Percentiles rank a stretch among this genome's conserved stretches.
Evolutionary conservation across 306 rosid species (phyloP).

Genomic region (Cyclanthera cordifolia): DNA sequence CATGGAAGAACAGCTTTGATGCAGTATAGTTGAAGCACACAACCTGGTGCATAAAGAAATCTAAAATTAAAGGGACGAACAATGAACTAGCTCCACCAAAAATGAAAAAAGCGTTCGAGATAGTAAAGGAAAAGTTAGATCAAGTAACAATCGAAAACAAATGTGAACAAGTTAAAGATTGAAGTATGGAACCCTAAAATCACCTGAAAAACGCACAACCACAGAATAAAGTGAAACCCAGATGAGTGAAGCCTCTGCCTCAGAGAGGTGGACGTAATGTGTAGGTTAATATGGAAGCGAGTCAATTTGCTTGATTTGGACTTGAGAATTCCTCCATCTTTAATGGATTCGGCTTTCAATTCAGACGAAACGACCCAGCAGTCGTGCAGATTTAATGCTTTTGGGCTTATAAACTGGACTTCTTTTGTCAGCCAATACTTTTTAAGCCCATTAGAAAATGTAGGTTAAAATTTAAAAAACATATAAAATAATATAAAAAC

Average conservation of each 20-base stretch:
- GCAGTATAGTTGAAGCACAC: neutral
- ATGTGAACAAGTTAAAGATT: neutral
- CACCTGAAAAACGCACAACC: slow-evolving; percentile 44
- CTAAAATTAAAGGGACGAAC: neutral
- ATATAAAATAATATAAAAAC: no score
- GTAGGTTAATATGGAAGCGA: slow-evolving; percentile 20
- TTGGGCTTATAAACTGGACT: neutral
- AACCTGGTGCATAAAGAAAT: neutral
- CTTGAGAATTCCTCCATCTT: neutral
- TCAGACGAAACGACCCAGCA: neutral
- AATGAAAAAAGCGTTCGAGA: neutral
- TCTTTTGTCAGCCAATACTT: neutral
- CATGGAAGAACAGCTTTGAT: neutral
- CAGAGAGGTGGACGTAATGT: neutral
- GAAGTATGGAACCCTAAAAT: slow-evolving; percentile 21
- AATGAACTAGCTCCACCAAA: neutral
- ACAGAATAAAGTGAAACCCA: slow-evolving; percentile 26
- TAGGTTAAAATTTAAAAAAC: neutral
- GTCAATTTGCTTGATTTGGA: slow-evolving; percentile 1
- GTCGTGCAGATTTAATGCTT: neutral
- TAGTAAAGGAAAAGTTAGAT: neutral
- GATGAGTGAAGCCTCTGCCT: slow-evolving; percentile 6
- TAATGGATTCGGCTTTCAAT: neutral
- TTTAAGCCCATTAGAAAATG: neutral
- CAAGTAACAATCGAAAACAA: neutral